Percentiles rank a stretch among this genome's conserved stretches.
Conservation (phyloP, 2,329 filamentous ascomycete genomes). For the Torrubiella hemipterigena region DNA sequence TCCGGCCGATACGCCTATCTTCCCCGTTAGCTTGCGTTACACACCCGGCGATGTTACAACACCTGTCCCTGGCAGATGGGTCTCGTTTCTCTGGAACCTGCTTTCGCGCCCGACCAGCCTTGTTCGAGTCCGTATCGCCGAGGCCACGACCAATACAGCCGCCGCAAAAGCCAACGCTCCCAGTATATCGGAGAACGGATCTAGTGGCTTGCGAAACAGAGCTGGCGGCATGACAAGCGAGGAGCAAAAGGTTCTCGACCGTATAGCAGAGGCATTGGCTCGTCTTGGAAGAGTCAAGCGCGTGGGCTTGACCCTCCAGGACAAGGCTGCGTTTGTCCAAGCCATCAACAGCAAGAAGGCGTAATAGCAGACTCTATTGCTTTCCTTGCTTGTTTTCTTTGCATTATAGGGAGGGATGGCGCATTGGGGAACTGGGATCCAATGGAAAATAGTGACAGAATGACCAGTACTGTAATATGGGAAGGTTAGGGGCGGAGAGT, state of each 20-base stretch:
- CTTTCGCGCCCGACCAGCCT: constrained; percentile 77
- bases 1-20: constrained; percentile 61
- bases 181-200: constrained; percentile 13
- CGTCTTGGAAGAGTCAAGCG: constrained; percentile 77
- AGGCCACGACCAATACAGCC: constrained; percentile 48
- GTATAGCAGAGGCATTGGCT: constrained; percentile 76
- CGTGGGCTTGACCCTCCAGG: constrained; percentile 69
- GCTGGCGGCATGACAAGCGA: constrained; percentile 30
- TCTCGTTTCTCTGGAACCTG: constrained; percentile 72
- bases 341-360: constrained; percentile 40
- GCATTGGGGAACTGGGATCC: too few relatives aligned
- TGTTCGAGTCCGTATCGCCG: constrained; percentile 83
- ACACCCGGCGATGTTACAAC: constrained; percentile 83
- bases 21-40: constrained; percentile 83
- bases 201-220: constrained; percentile 13
- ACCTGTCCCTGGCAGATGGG: constrained; percentile 64
- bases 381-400: too few relatives aligned
- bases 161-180: constrained; percentile 22
- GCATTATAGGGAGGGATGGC: too few relatives aligned
- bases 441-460: too few relatives aligned
- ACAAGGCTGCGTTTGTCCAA: constrained; percentile 74
- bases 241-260: constrained; percentile 63
- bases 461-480: too few relatives aligned
- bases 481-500: too few relatives aligned
- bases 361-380: too few relatives aligned